A percentile compares a stretch with the other conserved stretches of the same genome.
These are phyloP conservation scores for Elaphomyces granulatus DNA, from an alignment of 495 filamentous ascomycete species.

Conservation along the genomic window DNA sequence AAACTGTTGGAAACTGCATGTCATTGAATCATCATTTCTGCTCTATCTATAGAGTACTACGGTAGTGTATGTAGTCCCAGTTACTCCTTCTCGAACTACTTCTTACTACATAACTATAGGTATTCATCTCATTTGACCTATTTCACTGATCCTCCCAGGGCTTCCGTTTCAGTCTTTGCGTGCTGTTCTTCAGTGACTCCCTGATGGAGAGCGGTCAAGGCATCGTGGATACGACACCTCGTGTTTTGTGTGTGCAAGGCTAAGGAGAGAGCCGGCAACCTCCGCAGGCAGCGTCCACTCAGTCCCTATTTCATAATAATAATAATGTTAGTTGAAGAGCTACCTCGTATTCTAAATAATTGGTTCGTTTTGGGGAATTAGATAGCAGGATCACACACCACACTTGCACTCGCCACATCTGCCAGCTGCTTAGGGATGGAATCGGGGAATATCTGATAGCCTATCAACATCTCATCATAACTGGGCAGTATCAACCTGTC, in stretches of 20 bases:
- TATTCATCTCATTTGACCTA: too few relatives aligned
- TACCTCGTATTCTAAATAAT: too few relatives aligned
- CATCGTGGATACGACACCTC: slow-evolving; percentile 10
- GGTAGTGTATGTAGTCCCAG: too few relatives aligned
- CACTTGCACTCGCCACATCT: slow-evolving; percentile 9
- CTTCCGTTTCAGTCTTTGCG: slow-evolving; percentile 7
- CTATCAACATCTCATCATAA: slow-evolving; percentile 11
- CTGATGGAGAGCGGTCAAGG: slow-evolving; percentile 11
- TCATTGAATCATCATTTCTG: too few relatives aligned
- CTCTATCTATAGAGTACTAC: too few relatives aligned
- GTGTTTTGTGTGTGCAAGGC: slow-evolving; percentile 8
- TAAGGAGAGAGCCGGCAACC: slow-evolving; percentile 12
- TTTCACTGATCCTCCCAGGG: too few relatives aligned
- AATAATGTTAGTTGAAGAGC: too few relatives aligned
- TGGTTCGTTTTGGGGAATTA: too few relatives aligned
- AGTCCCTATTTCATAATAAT: slow-evolving; percentile 13
- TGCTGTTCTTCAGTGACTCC: slow-evolving; percentile 9
- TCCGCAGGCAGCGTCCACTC: slow-evolving; percentile 15
- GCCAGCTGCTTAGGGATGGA: slow-evolving; percentile 11
- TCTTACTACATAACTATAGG: too few relatives aligned
- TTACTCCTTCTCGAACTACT: too few relatives aligned
- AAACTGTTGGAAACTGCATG: too few relatives aligned
- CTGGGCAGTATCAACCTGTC: slow-evolving; percentile 8
- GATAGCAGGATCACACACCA: slow-evolving; percentile 5
- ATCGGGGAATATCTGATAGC: slow-evolving; percentile 10